These are phyloP conservation scores for Lupinus albus DNA, from an alignment of 306 rosid species.

Conservation along the genomic window DNA sequence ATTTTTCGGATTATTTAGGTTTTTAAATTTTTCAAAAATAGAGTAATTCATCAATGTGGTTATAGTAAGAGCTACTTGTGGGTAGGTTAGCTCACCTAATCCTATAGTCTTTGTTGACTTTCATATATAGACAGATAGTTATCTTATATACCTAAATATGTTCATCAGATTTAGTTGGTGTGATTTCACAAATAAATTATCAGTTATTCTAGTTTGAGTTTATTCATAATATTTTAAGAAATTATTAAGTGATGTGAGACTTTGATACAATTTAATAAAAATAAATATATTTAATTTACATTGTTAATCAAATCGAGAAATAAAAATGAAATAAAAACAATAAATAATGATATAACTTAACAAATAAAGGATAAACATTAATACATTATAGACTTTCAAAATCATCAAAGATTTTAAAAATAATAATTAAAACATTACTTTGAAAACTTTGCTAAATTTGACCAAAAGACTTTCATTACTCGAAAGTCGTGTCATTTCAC, in stretches of 20 bases:
- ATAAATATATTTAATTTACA: too few relatives aligned
- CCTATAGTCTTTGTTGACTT: constrained; percentile 44
- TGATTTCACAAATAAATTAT: constrained; percentile 4
- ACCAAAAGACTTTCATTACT: constrained; percentile 18
- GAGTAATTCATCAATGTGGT: constrained; percentile 23
- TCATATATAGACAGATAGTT: not conserved
- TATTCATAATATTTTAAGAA: too few relatives aligned
- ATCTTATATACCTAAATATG: not conserved
- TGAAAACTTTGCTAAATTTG: constrained; percentile 18
- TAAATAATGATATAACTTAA: too few relatives aligned
- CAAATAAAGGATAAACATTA: too few relatives aligned
- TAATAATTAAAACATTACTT: not conserved
- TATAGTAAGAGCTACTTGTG: constrained; percentile 7
- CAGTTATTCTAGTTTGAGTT: too few relatives aligned
- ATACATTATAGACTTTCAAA: too few relatives aligned
- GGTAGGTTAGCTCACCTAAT: constrained; percentile 49
- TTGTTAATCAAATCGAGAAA: too few relatives aligned
- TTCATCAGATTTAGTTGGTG: constrained; percentile 33
- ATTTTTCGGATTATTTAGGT: too few relatives aligned
- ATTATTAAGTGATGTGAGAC: too few relatives aligned
- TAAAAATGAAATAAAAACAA: too few relatives aligned
- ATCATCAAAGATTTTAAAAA: too few relatives aligned
- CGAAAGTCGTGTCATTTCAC: not conserved
- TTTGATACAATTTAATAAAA: too few relatives aligned
- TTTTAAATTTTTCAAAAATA: constrained; percentile 33